Conservation (phyloP, 108 stramenopile genomes). For the Pseudonitzschia pungens region DNA sequence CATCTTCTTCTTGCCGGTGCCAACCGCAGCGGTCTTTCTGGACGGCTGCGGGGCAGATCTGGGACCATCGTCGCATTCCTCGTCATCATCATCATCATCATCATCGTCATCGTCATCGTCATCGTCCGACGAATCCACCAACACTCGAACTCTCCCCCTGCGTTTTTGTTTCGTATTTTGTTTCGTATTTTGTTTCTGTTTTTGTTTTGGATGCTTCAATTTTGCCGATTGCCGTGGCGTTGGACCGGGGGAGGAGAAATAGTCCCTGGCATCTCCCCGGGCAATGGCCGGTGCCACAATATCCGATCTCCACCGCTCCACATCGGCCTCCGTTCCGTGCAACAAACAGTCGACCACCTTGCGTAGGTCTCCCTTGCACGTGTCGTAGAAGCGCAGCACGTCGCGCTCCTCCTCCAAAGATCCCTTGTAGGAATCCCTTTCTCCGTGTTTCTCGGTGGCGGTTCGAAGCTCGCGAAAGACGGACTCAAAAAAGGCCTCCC, state of each 20-base stretch:
- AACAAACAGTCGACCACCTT: not conserved
- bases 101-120: not conserved
- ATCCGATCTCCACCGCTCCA: not conserved
- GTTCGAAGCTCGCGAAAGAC: not conserved
- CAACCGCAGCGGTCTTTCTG: too few species aligned
- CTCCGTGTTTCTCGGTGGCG: not conserved
- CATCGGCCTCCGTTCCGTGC: not conserved
- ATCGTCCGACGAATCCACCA: not conserved
- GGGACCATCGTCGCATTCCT: too few species aligned
- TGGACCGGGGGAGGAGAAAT: not conserved
- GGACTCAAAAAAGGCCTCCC: not conserved
- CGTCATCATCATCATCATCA: too few species aligned
- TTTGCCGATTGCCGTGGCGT: too few species aligned
- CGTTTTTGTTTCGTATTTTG: not conserved
- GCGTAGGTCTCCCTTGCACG: not conserved
- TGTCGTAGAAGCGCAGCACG: not conserved
- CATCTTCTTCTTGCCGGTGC: too few species aligned
- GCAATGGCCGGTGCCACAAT: not conserved
- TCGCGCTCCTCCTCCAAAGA: not conserved
- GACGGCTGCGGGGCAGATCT: too few species aligned
- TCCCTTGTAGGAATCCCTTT: not conserved
- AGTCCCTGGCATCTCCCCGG: not conserved
- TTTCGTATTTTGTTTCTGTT: not conserved
- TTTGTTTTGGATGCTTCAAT: too few species aligned
- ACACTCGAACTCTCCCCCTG: too few species aligned